Conservation (phyloP, 106 monocot genomes). For the Agapanthus africanus region DNA sequence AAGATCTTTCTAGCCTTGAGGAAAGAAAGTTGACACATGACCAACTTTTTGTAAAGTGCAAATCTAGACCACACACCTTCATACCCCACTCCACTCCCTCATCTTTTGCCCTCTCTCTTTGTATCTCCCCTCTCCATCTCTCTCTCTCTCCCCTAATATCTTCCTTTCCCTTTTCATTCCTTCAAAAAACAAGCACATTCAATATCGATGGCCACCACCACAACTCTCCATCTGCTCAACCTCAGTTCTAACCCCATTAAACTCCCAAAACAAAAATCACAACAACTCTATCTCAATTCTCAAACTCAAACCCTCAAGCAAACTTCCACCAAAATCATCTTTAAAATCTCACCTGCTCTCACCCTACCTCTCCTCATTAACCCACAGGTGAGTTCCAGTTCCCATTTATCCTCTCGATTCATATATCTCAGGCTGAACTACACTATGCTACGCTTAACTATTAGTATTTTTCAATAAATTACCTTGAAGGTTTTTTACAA, state of each 20-base stretch:
- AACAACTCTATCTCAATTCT: too few relatives aligned
- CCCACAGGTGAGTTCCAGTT: conserved; percentile 7
- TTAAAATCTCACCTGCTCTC: neutral
- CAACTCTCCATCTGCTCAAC: conserved; percentile 10
- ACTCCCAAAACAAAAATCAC: too few relatives aligned
- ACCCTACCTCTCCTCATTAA: conserved; percentile 8
- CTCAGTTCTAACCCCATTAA: neutral
- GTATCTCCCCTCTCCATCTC: neutral
- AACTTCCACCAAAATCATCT: conserved; percentile 3
- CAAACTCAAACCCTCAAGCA: neutral
- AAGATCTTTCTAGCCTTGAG: neutral
- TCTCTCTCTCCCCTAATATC: neutral
- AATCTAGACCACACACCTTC: conserved; percentile 1
- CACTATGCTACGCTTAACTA: too few relatives aligned
- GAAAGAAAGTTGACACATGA: neutral
- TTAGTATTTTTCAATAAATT: too few relatives aligned
- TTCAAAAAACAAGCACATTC: too few relatives aligned
- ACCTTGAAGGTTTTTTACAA: too few relatives aligned
- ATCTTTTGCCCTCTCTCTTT: neutral
- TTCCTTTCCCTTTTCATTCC: neutral
- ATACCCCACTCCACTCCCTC: neutral
- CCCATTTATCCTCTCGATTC: too few relatives aligned
- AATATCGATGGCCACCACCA: neutral
- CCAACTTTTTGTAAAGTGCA: neutral
- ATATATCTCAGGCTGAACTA: too few relatives aligned